phyloP scores from a whole-genome alignment of 2,329 filamentous ascomycete genomes.

The Xylaria sp. region DNA sequence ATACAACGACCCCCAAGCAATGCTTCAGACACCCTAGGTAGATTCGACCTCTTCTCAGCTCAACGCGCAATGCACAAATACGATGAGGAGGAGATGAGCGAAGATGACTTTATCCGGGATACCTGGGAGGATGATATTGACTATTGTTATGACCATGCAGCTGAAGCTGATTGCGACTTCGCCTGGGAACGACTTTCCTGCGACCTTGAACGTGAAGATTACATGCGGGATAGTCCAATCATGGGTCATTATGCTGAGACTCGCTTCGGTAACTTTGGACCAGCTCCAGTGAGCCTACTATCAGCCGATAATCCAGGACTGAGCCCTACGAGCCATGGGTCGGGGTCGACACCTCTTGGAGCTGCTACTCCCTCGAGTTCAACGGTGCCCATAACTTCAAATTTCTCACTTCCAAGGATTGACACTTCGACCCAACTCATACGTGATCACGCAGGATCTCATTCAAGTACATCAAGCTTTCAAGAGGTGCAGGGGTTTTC shows the following conservation, averaged over 20 bases:
- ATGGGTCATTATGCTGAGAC: constrained; percentile 21
- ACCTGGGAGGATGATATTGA: constrained; percentile 77
- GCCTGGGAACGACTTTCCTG: constrained; percentile 70
- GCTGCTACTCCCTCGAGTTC: constrained; percentile 57
- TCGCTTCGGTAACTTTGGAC: constrained; percentile 26
- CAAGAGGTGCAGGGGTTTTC: constrained; percentile 68
- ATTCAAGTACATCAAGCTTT: constrained; percentile 64
- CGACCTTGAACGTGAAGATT: constrained; percentile 54
- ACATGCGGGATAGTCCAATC: constrained; percentile 34
- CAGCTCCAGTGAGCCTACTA: constrained; percentile 39
- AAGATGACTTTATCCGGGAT: constrained; percentile 51
- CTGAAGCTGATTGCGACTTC: constrained; percentile 73
- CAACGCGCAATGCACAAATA: constrained; percentile 49
- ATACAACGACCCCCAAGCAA: constrained; percentile 55
- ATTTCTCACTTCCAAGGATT: constrained; percentile 63
- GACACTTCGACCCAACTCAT: constrained; percentile 49
- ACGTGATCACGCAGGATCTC: constrained; percentile 52
- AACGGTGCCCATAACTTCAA: constrained; percentile 53
- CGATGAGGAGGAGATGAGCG: constrained; percentile 39
- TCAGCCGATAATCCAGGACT: constrained; percentile 59
- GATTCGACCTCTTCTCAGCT: constrained; percentile 53
- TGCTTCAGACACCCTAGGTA: constrained; percentile 64
- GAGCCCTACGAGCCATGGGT: constrained; percentile 61
- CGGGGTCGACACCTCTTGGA: constrained; percentile 55
- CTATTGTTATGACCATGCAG: constrained; percentile 76